Evolutionary conservation across 2,329 filamentous ascomycete genomes (phyloP), one percentile per base, ranked within the genome.

Genomic region (Aspergillus piperis): DNA sequence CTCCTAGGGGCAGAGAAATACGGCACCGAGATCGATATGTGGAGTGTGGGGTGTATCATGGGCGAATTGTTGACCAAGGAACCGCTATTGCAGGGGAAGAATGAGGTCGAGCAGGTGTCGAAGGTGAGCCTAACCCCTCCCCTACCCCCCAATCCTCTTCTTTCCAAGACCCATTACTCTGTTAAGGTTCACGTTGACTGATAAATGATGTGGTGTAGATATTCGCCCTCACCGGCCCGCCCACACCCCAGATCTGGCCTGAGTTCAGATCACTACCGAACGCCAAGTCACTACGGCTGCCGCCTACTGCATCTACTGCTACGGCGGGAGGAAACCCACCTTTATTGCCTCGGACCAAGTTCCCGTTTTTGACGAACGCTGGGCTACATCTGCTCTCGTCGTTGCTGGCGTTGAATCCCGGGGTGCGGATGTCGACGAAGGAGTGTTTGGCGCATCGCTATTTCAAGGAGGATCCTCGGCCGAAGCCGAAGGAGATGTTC

Each of bases 21-120:
- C 78, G 88, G 84, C 61, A 80, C 83, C 1, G 86, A 90, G 62
- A 83, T 98, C 68, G 95, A 98, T 78, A 90, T 98, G 84, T 99
- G 95, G 95, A 96, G 90, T 77, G 81, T 98, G 3, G 95, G 95
- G 11, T 98, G 95, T 78, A 92, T 99, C 71, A 96, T 99, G 72
- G 94, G 89, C 62, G 95, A 99, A 79, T 84, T 99, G 3, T 82
- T 98, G 19, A 88, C 87, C 38, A 90, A 91, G 64, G 88, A 93
- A 64, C 92, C 94, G 0, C 75, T 98, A 2, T 82, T 99, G 0
- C 91, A 92, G 70, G 94, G 93, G 53, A 90, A 88, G 71, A 97
- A 96, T 77, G 95, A 99, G 78, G 92, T 96, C 59, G 92, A 96
- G 71, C 88, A 97, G 73, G 82, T 98, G 11, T 87, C 88, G 55